Evolutionary conservation across 2,329 filamentous ascomycete genomes (phyloP).

Genomic region (Diplodia scrobiculata): DNA sequence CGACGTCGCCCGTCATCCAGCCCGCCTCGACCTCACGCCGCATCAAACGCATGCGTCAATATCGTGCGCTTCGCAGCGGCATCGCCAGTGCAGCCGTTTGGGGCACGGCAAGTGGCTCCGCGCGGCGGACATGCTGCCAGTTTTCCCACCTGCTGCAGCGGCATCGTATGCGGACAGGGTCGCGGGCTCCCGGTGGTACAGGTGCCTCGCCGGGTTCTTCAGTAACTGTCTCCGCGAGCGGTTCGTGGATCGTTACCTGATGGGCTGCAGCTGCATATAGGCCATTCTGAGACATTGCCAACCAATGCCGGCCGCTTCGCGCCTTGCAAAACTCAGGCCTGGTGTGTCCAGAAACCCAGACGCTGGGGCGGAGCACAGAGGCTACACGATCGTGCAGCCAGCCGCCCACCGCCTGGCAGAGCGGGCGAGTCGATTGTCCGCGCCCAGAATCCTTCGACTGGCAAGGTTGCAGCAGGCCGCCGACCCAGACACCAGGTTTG

Average conservation of each 20-base stretch:
- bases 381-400: slow-evolving; percentile 30
- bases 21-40: slow-evolving; percentile 14
- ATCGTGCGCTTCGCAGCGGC: slow-evolving; percentile 17
- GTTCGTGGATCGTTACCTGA: slow-evolving; percentile 26
- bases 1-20: background rate
- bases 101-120: background rate
- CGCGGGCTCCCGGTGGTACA: slow-evolving; percentile 10
- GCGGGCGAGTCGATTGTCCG: slow-evolving; percentile 6
- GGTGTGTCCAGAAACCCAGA: slow-evolving; percentile 23
- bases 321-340: slow-evolving; percentile 31
- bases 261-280: slow-evolving; percentile 20
- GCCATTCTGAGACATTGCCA: slow-evolving; percentile 24
- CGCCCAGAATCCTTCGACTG: slow-evolving; percentile 8
- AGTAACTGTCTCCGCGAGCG: slow-evolving; percentile 22
- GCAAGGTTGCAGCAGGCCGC: slow-evolving; percentile 17
- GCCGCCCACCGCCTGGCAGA: slow-evolving; percentile 1
- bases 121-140: slow-evolving; percentile 19
- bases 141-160: slow-evolving; percentile 15
- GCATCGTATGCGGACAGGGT: slow-evolving; percentile 21
- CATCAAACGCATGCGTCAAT: slow-evolving; percentile 22
- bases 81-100: background rate
- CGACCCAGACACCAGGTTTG: slow-evolving; percentile 24
- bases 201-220: slow-evolving; percentile 20
- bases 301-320: slow-evolving; percentile 29
- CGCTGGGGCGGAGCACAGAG: slow-evolving; percentile 27